phyloP scores from a whole-genome alignment of 1,284 basidiomycete genomes.

The Phlebopus sp. region DNA sequence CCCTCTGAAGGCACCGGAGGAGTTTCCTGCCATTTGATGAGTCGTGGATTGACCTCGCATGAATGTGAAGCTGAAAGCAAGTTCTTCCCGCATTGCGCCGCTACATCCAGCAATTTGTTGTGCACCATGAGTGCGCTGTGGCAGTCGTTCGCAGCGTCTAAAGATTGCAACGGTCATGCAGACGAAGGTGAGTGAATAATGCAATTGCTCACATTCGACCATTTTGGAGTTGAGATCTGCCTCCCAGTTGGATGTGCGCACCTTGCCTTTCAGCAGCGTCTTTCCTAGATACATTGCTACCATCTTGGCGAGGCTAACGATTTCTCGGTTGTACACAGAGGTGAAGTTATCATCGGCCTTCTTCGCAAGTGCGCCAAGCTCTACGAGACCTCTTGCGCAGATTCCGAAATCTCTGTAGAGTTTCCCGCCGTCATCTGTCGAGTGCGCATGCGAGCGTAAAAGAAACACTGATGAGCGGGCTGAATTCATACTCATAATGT shows the following conservation, averaged over 20 bases:
- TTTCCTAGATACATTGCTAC: constrained; percentile 49
- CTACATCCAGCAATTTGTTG: constrained; percentile 39
- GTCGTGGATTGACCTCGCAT: constrained; percentile 22
- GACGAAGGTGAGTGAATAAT: not conserved
- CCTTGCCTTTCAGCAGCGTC: constrained; percentile 48
- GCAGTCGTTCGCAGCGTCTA: constrained; percentile 63
- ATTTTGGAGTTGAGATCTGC: constrained; percentile 40
- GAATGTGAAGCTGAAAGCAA: constrained; percentile 33
- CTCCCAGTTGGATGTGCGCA: constrained; percentile 62
- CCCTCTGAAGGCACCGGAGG: not conserved
- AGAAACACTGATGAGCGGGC: not conserved
- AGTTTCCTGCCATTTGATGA: constrained; percentile 4
- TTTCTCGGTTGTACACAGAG: constrained; percentile 38
- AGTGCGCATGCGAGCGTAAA: not conserved
- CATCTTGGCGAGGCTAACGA: constrained; percentile 54
- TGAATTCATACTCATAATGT: constrained; percentile 50
- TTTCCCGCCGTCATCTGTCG: constrained; percentile 59
- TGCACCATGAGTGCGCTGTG: constrained; percentile 53
- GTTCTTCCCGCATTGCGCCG: constrained; percentile 24
- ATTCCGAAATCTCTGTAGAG: constrained; percentile 61
- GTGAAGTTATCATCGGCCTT: constrained; percentile 45
- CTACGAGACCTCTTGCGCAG: constrained; percentile 47
- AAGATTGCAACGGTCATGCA: not conserved
- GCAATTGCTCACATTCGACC: constrained; percentile 43
- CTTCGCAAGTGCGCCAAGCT: constrained; percentile 51